Percentiles rank a stretch among this genome's conserved stretches.
Evolutionary conservation across 306 rosid genomes (phyloP).

Genomic region (Quercus variabilis): DNA sequence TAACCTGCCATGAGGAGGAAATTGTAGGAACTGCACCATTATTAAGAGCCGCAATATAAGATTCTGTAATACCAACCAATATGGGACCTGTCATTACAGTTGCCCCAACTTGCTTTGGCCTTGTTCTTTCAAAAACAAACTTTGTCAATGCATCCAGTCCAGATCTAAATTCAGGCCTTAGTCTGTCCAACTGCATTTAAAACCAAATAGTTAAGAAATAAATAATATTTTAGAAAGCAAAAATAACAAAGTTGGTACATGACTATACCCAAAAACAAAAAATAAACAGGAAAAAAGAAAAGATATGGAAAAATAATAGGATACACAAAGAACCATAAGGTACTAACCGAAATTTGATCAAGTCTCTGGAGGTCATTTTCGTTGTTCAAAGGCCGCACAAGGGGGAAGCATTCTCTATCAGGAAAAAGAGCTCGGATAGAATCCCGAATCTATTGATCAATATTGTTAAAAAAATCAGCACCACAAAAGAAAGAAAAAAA

Average conservation of each 20-base stretch:
- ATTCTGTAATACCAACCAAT: constrained; percentile 72
- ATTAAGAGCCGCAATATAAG: constrained; percentile 91
- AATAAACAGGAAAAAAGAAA: no score
- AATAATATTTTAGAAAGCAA: background rate
- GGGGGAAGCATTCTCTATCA: constrained; percentile 93
- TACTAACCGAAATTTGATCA: constrained; percentile 77
- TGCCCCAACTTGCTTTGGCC: constrained; percentile 97
- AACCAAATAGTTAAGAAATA: background rate
- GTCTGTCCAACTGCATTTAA: constrained; percentile 52
- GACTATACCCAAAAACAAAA: background rate
- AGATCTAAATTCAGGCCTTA: constrained; percentile 82
- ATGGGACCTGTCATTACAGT: constrained; percentile 94
- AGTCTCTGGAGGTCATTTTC: constrained; percentile 86
- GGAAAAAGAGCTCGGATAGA: constrained; percentile 93
- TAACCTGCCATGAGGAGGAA: constrained; percentile 97
- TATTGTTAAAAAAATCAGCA: constrained; percentile 25
- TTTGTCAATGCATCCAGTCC: constrained; percentile 81
- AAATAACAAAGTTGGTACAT: background rate
- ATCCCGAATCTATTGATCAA: constrained; percentile 70
- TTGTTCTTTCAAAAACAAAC: constrained; percentile 90
- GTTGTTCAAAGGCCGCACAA: constrained; percentile 82
- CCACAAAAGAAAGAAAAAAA: constrained; percentile 5
- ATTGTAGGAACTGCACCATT: constrained; percentile 96
- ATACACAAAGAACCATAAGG: background rate
- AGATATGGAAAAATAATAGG: background rate